Evolutionary conservation across 2,329 filamentous ascomycete species (phyloP), one percentile per base, ranked within the genome.

Genomic region (Ophiocordyceps unilateralis): DNA sequence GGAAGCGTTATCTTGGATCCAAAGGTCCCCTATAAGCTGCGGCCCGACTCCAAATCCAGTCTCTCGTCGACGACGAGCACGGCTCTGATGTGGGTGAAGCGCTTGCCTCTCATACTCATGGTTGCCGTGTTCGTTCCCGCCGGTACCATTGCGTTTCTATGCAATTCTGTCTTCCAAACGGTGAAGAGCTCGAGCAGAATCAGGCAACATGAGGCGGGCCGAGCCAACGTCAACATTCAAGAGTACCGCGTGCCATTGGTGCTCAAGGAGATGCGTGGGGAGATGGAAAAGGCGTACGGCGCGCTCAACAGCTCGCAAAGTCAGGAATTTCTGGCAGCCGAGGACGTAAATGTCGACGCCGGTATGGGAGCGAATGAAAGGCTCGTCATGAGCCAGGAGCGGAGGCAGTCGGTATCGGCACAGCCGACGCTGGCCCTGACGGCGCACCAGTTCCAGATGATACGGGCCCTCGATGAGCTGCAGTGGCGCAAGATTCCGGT

Each of bases 361-460:
- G 51, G 58, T 30, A 60, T 53, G 51, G 55, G 53, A 24, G 54
- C 57, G 7, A 57, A 65, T 45, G 66, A 69, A 40, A 54, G 64
- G 22, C 58, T 57, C 12, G 49, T 65, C 17, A 60, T 72, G 44
- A 58, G 51, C 41, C 60, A 51, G 38, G 65, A 68, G 50, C 53
- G 65, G 30, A 58, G 63, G 41, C 58, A 59, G 50, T 66, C 64
- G 20, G 54, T 57, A 2, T 58, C 65, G 1, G 63, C 70, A 4
- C 72, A 74, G 48, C 83, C 83, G 1, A 86, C 78, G 0, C 68
- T 96, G 43, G 87, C 87, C 1, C 64, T 96, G 43, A 79, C 83
- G 0, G 69, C 78, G 5, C 74, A 78, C 40, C 89, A 96, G 61
- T 93, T 94, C 56, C 70, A 74, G 41, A 94, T 94, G 75, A 83